Evolutionary conservation across 163 green algal species (phyloP), one percentile per base, ranked within the genome.

Genomic region (Scenedesmus sp.): DNA sequence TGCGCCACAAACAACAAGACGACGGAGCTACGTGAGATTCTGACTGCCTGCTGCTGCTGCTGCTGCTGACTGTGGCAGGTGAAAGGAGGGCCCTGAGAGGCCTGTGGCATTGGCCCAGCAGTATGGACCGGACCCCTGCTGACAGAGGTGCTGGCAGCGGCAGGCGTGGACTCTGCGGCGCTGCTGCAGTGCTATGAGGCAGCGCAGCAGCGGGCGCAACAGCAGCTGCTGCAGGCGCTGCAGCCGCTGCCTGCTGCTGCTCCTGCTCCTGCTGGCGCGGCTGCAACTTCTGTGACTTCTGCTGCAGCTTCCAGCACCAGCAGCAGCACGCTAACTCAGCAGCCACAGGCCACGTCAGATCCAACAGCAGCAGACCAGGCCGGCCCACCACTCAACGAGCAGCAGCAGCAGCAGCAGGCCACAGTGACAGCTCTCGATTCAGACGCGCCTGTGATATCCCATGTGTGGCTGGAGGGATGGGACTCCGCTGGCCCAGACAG

Each of bases 61-160:
- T 70, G 62, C 62, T 70, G 62, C 62, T 18, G 12, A 18, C 62
- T 23, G 8, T 0, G 57, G 34, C 46, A 92, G 60, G 92, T 96
- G 67, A 94, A 97, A 84, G 96, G 96, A 12, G 87, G 97, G 62
- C 94, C 94, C 76, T 97, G 96, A 95, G 91, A 94, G 26, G 92
- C 94, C 18, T 94, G 92, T 13, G 95, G 96, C 16, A 96, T 97
- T 52, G 92, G 94, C 62, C 97, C 92, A 15, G 96, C 95, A 57
- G 13, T 76, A 16, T 97, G 94, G 90, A 90, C 86, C 2, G 95
- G 95, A 23, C 94, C 91, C 26, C 88, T 91, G 34, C 91, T 98
- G 70, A 70, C 66, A 4, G 96, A 98, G 81, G 96, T 98, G n/a
- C 92, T 98, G 83, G 60, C 62, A 8, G 94, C 93, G 54, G 94